Base-by-base conservation (phyloP, 148 eudicot species). In the Vaccinium corymbosum region DNA sequence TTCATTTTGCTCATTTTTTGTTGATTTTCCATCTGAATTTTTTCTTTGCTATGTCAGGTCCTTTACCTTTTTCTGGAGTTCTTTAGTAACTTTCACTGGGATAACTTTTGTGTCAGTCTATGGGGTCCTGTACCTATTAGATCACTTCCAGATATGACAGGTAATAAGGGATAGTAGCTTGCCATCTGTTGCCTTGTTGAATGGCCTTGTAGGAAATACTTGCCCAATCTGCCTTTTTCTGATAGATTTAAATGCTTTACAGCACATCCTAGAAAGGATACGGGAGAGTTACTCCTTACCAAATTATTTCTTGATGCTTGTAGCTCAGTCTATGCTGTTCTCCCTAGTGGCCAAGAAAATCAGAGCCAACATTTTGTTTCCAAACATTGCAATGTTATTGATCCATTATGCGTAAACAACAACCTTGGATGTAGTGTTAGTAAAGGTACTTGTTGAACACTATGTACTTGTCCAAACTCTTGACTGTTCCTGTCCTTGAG, bases 11-110 rank as follows among this genome's bases (percentile, higher is more conserved):
- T 4, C 42, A 32, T 79, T 22, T 49, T 51, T 79, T 13, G 80
- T 85, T 83, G 53, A 14, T 87, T 64, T 88, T 76, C 13, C 49
- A 27, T 85, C 52, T 50, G 42, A 42, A 42, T 0, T 9, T 35
- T 56, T 76, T 64, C 15, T 42, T 82, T 83, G 2, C 25, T 20
- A 8, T 64, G 90, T 84, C 89, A 96, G 98, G 98, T 96, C 73
- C 95, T 96, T 72, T 96, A 91, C 82, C 95, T 97, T 55, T 96
- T 96, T 89, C 86, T 96, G 90, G 98, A 94, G 84, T 96, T 96
- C 87, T 96, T 96, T 85, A 96, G 98, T 86, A 90, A 87, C 84
- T 96, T 96, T 89, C 98, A 96, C 85, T 96, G 98, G 98, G 98
- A 90, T 52, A 91, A 90, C 56, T 96, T 92, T 83, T 96, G 98